Evolutionary conservation across 163 green algal species (phyloP), one percentile per base, ranked within the genome.

Genomic region (Prototheca stagnorum): DNA sequence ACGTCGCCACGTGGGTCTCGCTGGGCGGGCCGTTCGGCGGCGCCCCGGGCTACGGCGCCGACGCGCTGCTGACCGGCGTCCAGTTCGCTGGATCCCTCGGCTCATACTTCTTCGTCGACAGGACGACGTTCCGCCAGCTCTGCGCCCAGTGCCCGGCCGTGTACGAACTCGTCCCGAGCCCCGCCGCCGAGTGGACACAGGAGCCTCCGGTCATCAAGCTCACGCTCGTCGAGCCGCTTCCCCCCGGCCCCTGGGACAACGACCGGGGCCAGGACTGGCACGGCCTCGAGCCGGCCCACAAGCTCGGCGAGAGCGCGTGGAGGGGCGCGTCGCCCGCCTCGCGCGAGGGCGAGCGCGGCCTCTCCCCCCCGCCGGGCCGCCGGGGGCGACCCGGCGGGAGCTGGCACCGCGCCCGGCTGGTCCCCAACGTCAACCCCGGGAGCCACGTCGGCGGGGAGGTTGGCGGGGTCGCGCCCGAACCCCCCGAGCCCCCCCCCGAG

Each of bases 1-100:
- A 65, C 36, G 67, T 76, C 48, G 40, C 26, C 35, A 60, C 43
- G 28, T 76, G 67, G 67, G 44, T 76, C 17, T 43, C 67, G 27
- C 58, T 74, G 16, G 64, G 49, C 16, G 54, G 37, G 21, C 67
- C 67, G 29, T 76, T 76, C 53, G 56, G 55, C 22, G 67, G 67
- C 16, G 67, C 67, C 2, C 67, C 67, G 7, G 67, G 67, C 23
- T 77, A 62, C 29, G 53, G 46, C 3, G 51, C 62, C 19, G 67
- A 77, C 39, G 61, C 65, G 26, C 58, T 75, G 19, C 40, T 75
- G 26, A 41, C 48, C 2, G 26, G 36, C 21, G 31, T 44, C 19
- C 72, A 61, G 72, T 77, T 47, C 52, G 53, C 49, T 24, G 53
- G 60, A 3, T 64, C 36, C 1, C 25, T 51, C 6, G 43, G 39